phyloP scores from a whole-genome alignment of 202 grass and related monocot genomes.

The Saccharum hybrid region DNA sequence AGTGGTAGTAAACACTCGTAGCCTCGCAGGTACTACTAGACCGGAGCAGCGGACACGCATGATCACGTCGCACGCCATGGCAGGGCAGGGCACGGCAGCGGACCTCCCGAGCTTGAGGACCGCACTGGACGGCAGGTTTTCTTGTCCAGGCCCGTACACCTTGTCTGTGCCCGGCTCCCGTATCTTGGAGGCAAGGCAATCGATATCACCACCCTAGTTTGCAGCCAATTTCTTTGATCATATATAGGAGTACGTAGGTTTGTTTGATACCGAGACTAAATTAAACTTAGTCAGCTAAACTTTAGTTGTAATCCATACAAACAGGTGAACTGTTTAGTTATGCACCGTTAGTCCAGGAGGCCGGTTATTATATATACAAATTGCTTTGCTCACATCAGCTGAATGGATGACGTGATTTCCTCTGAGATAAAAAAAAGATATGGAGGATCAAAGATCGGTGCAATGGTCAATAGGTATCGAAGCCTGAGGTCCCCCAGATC shows the following conservation, averaged over 20 bases:
- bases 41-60: constrained; percentile 35
- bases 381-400: neutral
- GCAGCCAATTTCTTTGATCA: neutral
- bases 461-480: too few relatives aligned
- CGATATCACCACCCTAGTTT: neutral
- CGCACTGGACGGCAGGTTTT: neutral
- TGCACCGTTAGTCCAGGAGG: neutral
- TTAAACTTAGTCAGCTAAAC: neutral
- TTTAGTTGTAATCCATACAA: neutral
- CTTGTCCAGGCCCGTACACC: constrained; percentile 2
- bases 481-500: too few relatives aligned
- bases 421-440: too few relatives aligned
- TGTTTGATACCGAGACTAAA: neutral
- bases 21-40: neutral
- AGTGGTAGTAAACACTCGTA: constrained; percentile 15
- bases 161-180: neutral
- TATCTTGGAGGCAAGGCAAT: neutral
- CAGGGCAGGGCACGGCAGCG: constrained; percentile 1
- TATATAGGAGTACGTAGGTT: neutral
- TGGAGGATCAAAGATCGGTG: too few relatives aligned
- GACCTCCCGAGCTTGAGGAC: constrained; percentile 32
- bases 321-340: neutral
- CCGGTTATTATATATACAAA: neutral
- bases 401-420: neutral
- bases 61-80: constrained; percentile 39